Percentiles rank a stretch among this genome's conserved stretches.
These are phyloP conservation scores for Gremmenia infestans DNA, from an alignment of 2,329 filamentous ascomycete genomes.

Conservation along the genomic window DNA sequence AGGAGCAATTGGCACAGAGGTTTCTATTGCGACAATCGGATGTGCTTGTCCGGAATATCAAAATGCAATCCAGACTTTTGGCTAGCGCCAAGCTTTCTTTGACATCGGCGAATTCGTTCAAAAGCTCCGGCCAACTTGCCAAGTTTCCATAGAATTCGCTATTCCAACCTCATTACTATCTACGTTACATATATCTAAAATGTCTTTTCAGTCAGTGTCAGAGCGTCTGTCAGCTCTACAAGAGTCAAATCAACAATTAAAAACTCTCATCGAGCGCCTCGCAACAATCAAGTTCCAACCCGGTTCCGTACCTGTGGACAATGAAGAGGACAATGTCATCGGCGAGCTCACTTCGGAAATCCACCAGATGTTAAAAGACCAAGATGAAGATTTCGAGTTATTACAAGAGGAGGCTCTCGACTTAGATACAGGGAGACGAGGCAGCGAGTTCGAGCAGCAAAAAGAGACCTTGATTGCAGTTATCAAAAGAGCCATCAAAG, in stretches of 20 bases:
- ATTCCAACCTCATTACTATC: neutral
- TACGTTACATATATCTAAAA: constrained; percentile 29
- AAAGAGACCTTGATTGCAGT: constrained; percentile 62
- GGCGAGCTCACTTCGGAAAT: constrained; percentile 78
- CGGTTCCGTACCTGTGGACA: constrained; percentile 48
- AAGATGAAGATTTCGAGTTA: constrained; percentile 79
- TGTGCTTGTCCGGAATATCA: neutral
- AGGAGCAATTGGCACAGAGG: neutral
- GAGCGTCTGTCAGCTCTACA: constrained; percentile 55
- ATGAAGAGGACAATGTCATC: constrained; percentile 45
- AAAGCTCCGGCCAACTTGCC: constrained; percentile 5
- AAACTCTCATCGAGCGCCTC: constrained; percentile 55
- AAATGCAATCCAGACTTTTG: constrained; percentile 1
- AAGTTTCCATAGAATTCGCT: constrained; percentile 4
- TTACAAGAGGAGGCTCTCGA: constrained; percentile 74
- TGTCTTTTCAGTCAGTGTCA: constrained; percentile 58
- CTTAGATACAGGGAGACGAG: constrained; percentile 47
- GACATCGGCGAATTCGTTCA: constrained; percentile 10
- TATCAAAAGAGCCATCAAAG: constrained; percentile 60
- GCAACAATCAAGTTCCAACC: constrained; percentile 54
- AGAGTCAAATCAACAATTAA: constrained; percentile 55
- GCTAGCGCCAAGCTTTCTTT: neutral
- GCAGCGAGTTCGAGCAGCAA: constrained; percentile 54
- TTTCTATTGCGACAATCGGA: neutral
- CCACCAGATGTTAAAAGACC: constrained; percentile 67